These are phyloP conservation scores for Gnomoniopsis sp. DNA, from an alignment of 2,329 filamentous ascomycete genomes.

Conservation along the genomic window DNA sequence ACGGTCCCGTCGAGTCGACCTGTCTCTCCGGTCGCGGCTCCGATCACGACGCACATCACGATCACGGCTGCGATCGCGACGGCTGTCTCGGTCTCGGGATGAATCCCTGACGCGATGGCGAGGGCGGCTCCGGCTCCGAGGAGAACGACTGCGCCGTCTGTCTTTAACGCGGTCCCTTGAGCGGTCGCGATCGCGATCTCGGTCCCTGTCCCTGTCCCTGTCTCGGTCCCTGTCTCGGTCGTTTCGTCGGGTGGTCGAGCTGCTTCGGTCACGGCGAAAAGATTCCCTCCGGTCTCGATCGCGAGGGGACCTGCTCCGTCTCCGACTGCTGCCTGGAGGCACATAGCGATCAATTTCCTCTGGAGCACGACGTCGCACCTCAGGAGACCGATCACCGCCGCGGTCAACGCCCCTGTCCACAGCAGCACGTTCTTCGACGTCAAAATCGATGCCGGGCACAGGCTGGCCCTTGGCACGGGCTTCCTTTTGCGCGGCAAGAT, in stretches of 20 bases:
- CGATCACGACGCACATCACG: constrained; percentile 27
- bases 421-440: constrained; percentile 38
- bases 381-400: constrained; percentile 31
- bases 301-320: constrained; percentile 19
- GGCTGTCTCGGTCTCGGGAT: constrained; percentile 26
- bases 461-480: constrained; percentile 57
- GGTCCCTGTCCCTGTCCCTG: constrained; percentile 29
- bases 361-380: constrained; percentile 34
- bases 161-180: constrained; percentile 17
- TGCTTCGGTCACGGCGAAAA: constrained; percentile 9
- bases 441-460: constrained; percentile 55
- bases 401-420: constrained; percentile 17
- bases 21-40: constrained; percentile 6
- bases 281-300: constrained; percentile 25
- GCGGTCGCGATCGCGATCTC: constrained; percentile 24
- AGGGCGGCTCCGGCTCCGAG: constrained; percentile 27
- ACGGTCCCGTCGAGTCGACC: constrained; percentile 11
- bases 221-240: constrained; percentile 23
- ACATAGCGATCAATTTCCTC: constrained; percentile 47
- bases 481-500: constrained; percentile 59
- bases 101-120: constrained; percentile 30
- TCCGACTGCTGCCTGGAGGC: constrained; percentile 37
- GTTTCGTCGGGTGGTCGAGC: background rate
- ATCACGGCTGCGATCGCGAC: constrained; percentile 31
- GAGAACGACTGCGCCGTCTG: constrained; percentile 20